phyloP scores from a whole-genome alignment of 2,329 filamentous ascomycete species.

The Peltaster fructicola region DNA sequence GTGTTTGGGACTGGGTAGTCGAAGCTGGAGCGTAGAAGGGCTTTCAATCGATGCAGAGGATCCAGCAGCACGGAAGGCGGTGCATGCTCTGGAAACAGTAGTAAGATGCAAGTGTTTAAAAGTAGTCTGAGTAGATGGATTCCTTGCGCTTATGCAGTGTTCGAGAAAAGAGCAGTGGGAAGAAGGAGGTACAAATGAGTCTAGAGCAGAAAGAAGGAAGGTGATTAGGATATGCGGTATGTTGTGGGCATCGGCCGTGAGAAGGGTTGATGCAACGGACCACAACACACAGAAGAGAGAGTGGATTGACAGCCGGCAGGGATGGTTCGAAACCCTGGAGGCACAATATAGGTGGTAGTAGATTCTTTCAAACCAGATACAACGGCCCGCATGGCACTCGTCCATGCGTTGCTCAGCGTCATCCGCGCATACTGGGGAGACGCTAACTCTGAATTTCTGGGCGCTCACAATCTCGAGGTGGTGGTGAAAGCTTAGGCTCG shows the following conservation, averaged over 20 bases:
- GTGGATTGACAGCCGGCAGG: neutral
- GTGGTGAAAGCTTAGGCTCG: no score
- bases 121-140: slow-evolving; percentile 3
- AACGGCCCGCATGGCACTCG: slow-evolving; percentile 4
- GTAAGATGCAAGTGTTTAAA: slow-evolving; percentile 3
- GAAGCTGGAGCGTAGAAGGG: slow-evolving; percentile 2
- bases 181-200: no score
- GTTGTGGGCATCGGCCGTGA: slow-evolving; percentile 3
- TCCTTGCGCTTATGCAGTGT: slow-evolving; percentile 4
- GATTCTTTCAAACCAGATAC: slow-evolving; percentile 4
- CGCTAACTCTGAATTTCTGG: no score
- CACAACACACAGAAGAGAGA: slow-evolving; percentile 2
- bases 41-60: slow-evolving; percentile 3
- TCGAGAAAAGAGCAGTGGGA: no score
- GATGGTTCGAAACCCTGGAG: neutral
- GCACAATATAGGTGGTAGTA: slow-evolving; percentile 1
- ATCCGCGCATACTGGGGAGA: no score
- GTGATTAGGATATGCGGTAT: slow-evolving; percentile 3
- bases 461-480: no score
- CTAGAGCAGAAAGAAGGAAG: slow-evolving; percentile 3
- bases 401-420: no score
- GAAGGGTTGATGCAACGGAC: slow-evolving; percentile 4
- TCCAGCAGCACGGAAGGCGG: no score
- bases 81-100: slow-evolving; percentile 4
- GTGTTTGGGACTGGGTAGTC: slow-evolving; percentile 2